Evolutionary conservation across 2,329 filamentous ascomycete genomes (phyloP), one percentile per base, ranked within the genome.

Genomic region (Trichoderma hamatum): DNA sequence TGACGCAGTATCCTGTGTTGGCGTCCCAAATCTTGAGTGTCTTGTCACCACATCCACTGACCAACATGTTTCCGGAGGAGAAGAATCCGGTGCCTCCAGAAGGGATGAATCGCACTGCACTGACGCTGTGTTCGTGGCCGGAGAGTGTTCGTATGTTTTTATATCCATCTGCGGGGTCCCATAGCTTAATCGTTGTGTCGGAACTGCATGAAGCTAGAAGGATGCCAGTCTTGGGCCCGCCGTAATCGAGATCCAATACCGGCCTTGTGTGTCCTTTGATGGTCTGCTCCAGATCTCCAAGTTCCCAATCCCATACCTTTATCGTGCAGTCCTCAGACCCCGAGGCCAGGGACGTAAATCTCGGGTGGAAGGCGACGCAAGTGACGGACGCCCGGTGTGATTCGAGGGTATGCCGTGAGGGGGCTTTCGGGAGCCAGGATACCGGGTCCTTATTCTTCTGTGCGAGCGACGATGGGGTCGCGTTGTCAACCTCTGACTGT

Each of bases 231-330:
- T 90, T 85, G 1, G 93, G 93, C 0, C 94, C 94, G 39, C 95
- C 94, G 81, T 92, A 97, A 76, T 97, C 94, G 46, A 97, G 88
- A 77, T 97, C 94, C 30, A 96, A 81, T 0, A 97, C 93, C 3
- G 93, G 89, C 77, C 92, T 94, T 7, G 94, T 97, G 76, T 97
- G 94, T 1, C 93, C 94, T 77, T 97, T 97, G 69, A 97, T 87
- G 0, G 94, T 97, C 71, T 90, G 84, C 78, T 97, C 94, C 5
- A 96, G 84, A 79, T 97, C 94, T 56, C 95, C 95, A 28, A 96
- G 82, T 76, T 97, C 94, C 91, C 94, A 97, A 76, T 97, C 94
- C 94, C 94, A 97, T 69, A 97, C 94, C 76, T 97, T 97, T 78
- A 97, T 97, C 4, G 92, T 97, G 67, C 89, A 92, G 79, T 97